These are phyloP conservation scores for Boletus reticulatus DNA, from an alignment of 768 basidiomycete genomes.

Conservation along the genomic window DNA sequence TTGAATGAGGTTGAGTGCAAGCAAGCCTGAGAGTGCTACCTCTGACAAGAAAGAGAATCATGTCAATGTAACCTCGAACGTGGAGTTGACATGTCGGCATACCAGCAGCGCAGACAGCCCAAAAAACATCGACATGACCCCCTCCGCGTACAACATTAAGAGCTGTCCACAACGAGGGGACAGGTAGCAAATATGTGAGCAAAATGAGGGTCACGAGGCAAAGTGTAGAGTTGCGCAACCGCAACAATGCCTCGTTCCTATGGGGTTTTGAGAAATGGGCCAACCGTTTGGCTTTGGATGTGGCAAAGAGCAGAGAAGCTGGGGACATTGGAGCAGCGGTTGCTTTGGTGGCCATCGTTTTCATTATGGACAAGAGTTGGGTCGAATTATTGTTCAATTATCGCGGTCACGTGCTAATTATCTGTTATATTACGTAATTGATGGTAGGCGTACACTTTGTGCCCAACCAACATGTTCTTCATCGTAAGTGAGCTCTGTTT, in stretches of 20 bases:
- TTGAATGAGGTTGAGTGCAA: conserved; percentile 36
- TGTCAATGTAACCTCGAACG: background rate
- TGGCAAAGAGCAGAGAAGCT: conserved; percentile 22
- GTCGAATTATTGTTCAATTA: background rate
- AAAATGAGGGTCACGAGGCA: conserved; percentile 32
- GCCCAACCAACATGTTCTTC: conserved; percentile 55
- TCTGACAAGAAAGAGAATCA: conserved; percentile 19
- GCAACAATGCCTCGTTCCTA: conserved; percentile 36
- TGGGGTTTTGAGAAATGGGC: conserved; percentile 33
- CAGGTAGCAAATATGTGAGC: conserved; percentile 37
- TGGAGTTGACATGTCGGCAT: background rate
- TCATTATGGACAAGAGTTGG: background rate
- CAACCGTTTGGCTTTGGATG: conserved; percentile 19
- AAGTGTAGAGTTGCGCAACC: conserved; percentile 38
- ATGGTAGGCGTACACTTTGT: background rate
- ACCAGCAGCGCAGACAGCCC: conserved; percentile 33
- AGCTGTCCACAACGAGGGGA: conserved; percentile 38
- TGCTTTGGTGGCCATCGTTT: conserved; percentile 13
- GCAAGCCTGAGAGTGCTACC: conserved; percentile 26
- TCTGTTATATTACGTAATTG: too few relatives aligned
- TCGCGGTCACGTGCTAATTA: background rate
- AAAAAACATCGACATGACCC: conserved; percentile 4
- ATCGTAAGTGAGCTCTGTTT: conserved; percentile 47
- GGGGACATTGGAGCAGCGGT: conserved; percentile 19
- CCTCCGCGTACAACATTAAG: conserved; percentile 29